Percentiles rank a stretch among this genome's conserved stretches.
Evolutionary conservation across 1,284 basidiomycete species (phyloP).

Genomic region (Tylopilus orsonianus): DNA sequence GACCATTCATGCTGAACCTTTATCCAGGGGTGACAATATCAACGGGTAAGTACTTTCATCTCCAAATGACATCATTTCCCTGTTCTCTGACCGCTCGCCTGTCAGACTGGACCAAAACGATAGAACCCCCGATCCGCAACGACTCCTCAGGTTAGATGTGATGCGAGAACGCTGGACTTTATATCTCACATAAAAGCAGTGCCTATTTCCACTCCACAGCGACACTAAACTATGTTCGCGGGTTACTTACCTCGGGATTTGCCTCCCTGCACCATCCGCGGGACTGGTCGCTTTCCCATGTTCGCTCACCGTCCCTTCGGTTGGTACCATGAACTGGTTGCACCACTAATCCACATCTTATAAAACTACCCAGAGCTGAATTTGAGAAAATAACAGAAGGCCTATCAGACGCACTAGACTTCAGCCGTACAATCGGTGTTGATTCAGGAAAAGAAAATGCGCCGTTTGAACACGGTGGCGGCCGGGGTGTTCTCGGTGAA

Average conservation of each 20-base stretch:
- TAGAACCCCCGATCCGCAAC: slow-evolving; percentile 84
- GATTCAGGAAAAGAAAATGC: slow-evolving; percentile 50
- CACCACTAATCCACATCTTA: slow-evolving; percentile 12
- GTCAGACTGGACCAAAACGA: slow-evolving; percentile 66
- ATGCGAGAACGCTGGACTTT: neutral
- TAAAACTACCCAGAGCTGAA: slow-evolving; percentile 52
- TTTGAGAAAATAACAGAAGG: slow-evolving; percentile 86
- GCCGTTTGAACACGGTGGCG: slow-evolving; percentile 67
- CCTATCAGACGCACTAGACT: slow-evolving; percentile 90
- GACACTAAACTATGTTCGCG: slow-evolving; percentile 91
- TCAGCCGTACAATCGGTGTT: slow-evolving; percentile 85
- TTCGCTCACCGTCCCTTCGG: slow-evolving; percentile 79
- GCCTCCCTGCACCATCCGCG: slow-evolving; percentile 90
- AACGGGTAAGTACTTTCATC: slow-evolving; percentile 64
- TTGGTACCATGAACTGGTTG: slow-evolving; percentile 28
- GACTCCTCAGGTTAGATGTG: slow-evolving; percentile 68
- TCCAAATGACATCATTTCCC: slow-evolving; percentile 25
- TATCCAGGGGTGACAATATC: slow-evolving; percentile 87
- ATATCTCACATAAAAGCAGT: slow-evolving; percentile 39
- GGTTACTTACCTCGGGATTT: slow-evolving; percentile 87
- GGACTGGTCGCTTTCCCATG: slow-evolving; percentile 91
- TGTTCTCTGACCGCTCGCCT: neutral
- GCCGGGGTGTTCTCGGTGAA: slow-evolving; percentile 77
- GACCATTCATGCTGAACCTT: slow-evolving; percentile 5
- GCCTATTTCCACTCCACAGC: slow-evolving; percentile 96